Evolutionary conservation across 163 green algal genomes (phyloP).

Genomic region (Coccomyxa subellipsoidea): DNA sequence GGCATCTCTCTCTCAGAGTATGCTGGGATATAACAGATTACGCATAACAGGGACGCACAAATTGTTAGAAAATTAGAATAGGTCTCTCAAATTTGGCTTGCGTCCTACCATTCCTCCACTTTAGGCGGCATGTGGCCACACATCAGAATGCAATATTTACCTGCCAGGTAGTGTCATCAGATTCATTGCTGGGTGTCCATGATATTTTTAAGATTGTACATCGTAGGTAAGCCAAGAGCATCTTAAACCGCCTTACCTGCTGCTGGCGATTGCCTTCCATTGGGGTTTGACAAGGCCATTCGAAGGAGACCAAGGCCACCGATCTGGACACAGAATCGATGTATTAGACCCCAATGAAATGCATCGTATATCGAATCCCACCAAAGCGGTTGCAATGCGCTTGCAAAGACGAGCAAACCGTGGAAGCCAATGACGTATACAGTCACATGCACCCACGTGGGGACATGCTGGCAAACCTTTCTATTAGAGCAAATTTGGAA

Average conservation of each 20-base stretch:
- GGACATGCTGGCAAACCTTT: no score
- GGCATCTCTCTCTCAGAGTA: no score
- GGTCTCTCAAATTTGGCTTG: no score
- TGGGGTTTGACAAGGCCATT: neutral
- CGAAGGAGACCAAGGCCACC: neutral
- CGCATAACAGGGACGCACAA: neutral
- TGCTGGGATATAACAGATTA: no score
- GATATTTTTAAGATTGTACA: neutral
- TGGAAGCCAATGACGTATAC: no score
- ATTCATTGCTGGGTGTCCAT: neutral
- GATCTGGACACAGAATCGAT: neutral
- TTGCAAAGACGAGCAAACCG: no score
- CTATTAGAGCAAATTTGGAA: no score
- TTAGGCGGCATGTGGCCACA: slow-evolving; percentile 5
- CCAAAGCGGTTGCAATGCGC: no score
- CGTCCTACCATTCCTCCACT: slow-evolving; percentile 6
- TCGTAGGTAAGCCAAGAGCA: neutral
- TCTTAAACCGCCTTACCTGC: neutral
- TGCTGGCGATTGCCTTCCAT: neutral
- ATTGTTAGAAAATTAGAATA: no score
- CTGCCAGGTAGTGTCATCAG: neutral
- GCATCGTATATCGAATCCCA: no score
- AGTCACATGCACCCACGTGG: no score
- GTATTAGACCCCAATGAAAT: no score
- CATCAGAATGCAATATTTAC: slow-evolving; percentile 15